A percentile compares a stretch with the other conserved stretches of the same genome.
Conservation (phyloP, 2,329 filamentous ascomycete species). For the Lachnellula hyalina region DNA sequence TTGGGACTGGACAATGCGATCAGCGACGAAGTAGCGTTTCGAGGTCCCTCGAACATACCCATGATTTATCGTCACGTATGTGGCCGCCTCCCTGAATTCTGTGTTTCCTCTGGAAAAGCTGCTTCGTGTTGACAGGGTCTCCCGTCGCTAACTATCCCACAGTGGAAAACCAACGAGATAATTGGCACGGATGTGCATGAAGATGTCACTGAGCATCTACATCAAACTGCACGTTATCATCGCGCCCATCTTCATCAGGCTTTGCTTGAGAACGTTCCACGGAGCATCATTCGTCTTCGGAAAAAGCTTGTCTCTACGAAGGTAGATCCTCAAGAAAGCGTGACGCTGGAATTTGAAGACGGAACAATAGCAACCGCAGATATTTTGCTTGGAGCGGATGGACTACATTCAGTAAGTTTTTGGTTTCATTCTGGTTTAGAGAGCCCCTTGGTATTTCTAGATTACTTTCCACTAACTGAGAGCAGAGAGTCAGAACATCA, state of each 20-base stretch:
- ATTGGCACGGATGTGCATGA: conserved; percentile 31
- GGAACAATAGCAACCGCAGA: conserved; percentile 28
- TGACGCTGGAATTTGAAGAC: conserved; percentile 30
- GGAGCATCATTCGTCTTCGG: conserved; percentile 29
- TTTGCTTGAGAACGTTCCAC: conserved; percentile 29
- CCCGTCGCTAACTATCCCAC: conserved; percentile 2
- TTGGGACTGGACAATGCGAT: conserved; percentile 33
- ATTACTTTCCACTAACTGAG: neutral
- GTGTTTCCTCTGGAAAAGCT: too few relatives aligned
- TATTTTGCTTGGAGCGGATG: conserved; percentile 34
- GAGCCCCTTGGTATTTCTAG: neutral
- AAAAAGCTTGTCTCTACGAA: conserved; percentile 25
- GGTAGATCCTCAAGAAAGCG: conserved; percentile 10
- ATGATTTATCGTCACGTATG: conserved; percentile 33
- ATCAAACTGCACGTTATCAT: conserved; percentile 34
- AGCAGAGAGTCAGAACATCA: conserved; percentile 20
- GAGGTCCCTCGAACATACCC: conserved; percentile 29
- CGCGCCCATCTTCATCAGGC: conserved; percentile 34
- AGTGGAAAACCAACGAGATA: conserved; percentile 36
- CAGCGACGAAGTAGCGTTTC: conserved; percentile 31
- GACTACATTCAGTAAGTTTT: conserved; percentile 32
- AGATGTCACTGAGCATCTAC: conserved; percentile 28
- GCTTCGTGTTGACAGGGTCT: too few relatives aligned
- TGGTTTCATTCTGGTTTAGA: too few relatives aligned
- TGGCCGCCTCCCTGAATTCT: neutral